Base-by-base conservation (phyloP, 1,139 yeast species). In the Meyerozyma elateridarum region DNA sequence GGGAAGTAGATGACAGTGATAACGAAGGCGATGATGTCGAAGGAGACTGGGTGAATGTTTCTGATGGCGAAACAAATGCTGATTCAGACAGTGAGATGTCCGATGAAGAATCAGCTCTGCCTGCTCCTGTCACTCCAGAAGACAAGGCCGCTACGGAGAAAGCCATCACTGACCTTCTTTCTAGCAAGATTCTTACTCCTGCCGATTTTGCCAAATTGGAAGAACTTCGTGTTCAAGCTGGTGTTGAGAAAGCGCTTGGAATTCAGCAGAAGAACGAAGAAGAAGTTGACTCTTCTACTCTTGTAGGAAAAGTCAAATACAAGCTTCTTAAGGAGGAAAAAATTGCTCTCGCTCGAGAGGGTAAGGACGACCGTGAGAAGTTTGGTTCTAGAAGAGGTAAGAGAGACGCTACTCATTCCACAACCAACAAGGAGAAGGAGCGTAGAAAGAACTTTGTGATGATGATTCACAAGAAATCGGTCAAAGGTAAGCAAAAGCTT, bases 401-500 rank as follows among this genome's bases (percentile, higher is more conserved):
- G 61, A 76, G 88, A 59, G 91, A 81, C 28, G 68, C 64, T 39
- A 73, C 80, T 21, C 95, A 82, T 52, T 85, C 96, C 27, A 89
- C 97, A 13, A 93, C 99, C 11, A 91, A 91, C 61, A 79, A 78
- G 61, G 96, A 93, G 60, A 91, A 91, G 76, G 94, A 89, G 14
- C 76, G 97, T 58, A 87, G 87, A 88, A 91, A 91, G 95, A 93
- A 91, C 64, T 91, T 88, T 56, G 91, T 93, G 55, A 91, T 91
- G 99, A 85, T 85, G 89, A 84, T 91, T 48, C 99, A 91, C 63
- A 91, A 91, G 67, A 76, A 78, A 49, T 79, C 85, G 33, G 97
- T 91, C 28, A 95, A 85, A 61, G 97, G 98, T 41, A 91, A 91
- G 59, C 91, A 83, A 42, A 85, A 82, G 63, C 70, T 84, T 70